Evolutionary conservation across 176 grass and related monocot species (phyloP).

Genomic region (Panicum miliaceum): DNA sequence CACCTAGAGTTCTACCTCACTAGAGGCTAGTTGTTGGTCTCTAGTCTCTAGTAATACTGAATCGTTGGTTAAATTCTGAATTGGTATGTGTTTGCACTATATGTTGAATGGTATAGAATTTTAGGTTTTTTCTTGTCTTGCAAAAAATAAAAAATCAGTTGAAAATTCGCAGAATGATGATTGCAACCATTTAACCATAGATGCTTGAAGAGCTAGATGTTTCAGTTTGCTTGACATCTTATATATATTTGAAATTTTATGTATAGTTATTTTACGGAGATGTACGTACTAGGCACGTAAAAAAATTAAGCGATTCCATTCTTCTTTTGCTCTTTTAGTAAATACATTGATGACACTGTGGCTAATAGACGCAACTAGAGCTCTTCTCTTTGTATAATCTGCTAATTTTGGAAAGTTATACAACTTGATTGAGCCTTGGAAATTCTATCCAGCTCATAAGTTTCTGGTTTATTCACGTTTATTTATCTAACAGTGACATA

Average conservation of each 20-base stretch:
- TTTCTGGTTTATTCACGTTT: constrained; percentile 22
- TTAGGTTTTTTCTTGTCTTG: background rate
- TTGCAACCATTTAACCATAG: background rate
- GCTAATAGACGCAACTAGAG: background rate
- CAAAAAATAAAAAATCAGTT: background rate
- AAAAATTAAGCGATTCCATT: background rate
- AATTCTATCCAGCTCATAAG: constrained; percentile 3
- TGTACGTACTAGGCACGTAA: background rate
- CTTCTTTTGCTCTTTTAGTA: background rate
- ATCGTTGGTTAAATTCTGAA: background rate
- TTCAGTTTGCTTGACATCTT: background rate
- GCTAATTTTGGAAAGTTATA: background rate
- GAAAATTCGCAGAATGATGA: background rate
- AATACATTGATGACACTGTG: constrained; percentile 4
- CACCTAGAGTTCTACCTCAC: background rate
- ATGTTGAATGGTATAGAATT: background rate
- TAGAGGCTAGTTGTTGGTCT: background rate
- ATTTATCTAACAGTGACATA: background rate
- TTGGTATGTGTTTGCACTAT: background rate
- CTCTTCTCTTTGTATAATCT: background rate
- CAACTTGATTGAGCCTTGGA: background rate
- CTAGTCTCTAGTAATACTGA: background rate
- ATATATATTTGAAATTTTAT: constrained; percentile 2
- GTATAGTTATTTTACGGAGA: background rate
- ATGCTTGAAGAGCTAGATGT: background rate